A percentile compares a stretch with the other conserved stretches of the same genome.
Evolutionary conservation across 305 asterid genomes (phyloP).

Genomic region (Rubia tinctorum): DNA sequence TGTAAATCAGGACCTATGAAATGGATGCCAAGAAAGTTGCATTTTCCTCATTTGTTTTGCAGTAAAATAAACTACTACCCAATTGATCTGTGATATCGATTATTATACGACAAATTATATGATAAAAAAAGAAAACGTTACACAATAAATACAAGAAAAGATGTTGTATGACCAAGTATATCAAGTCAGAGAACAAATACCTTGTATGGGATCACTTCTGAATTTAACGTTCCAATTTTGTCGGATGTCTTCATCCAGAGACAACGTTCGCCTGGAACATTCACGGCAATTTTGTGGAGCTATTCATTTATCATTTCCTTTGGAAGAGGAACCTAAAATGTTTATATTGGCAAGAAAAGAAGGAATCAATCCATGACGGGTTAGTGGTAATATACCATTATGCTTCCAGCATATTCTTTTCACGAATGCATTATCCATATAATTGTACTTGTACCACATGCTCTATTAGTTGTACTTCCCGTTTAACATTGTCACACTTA

Average conservation of each 20-base stretch:
- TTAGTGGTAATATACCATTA: slow-evolving; percentile 1
- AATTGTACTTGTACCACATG: not conserved
- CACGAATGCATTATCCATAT: not conserved
- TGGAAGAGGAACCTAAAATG: not conserved
- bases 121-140: too few relatives aligned
- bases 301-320: not conserved
- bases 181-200: too few relatives aligned
- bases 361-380: not conserved
- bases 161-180: too few relatives aligned
- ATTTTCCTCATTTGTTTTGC: too few relatives aligned
- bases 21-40: not conserved
- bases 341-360: not conserved
- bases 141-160: too few relatives aligned
- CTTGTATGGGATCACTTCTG: not conserved
- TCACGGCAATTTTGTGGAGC: not conserved
- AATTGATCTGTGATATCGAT: too few relatives aligned
- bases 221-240: not conserved
- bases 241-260: not conserved
- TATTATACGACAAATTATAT: too few relatives aligned
- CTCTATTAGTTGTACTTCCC: too few relatives aligned
- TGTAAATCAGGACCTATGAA: not conserved
- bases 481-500: too few relatives aligned
- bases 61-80: too few relatives aligned
- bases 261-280: not conserved
- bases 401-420: slow-evolving; percentile 5